A percentile compares a stretch with the other conserved stretches of the same genome.
phyloP scores from a whole-genome alignment of 495 filamentous ascomycete species.

The Penicillium ochrochloron region DNA sequence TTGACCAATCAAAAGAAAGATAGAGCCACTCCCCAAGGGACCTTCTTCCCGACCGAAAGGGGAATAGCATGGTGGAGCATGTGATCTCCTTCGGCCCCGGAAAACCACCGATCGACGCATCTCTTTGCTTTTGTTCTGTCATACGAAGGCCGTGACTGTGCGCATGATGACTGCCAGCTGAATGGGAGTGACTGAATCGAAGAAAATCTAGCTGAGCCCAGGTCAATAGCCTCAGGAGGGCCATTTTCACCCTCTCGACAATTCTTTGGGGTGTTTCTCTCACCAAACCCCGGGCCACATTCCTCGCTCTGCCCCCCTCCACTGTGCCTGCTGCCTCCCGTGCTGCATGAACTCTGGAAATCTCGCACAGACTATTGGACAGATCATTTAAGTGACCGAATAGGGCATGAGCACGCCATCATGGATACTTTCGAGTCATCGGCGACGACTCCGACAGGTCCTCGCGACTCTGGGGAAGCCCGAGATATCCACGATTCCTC shows the following conservation, averaged over 20 bases:
- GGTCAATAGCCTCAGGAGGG: neutral
- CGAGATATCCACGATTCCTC: slow-evolving; percentile 33
- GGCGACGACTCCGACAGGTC: slow-evolving; percentile 31
- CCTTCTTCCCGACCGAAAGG: neutral
- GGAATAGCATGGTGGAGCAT: slow-evolving; percentile 24
- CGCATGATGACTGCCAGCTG: slow-evolving; percentile 13
- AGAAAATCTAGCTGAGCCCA: neutral
- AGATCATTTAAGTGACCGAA: slow-evolving; percentile 18
- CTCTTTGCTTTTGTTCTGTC: slow-evolving; percentile 10
- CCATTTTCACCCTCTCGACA: neutral
- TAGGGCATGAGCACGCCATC: slow-evolving; percentile 43
- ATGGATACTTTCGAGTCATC: slow-evolving; percentile 44
- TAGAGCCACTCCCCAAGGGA: neutral
- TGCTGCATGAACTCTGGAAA: slow-evolving; percentile 22
- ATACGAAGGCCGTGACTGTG: neutral
- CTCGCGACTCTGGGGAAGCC: slow-evolving; percentile 15
- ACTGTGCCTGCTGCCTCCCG: slow-evolving; percentile 11
- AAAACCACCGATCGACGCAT: slow-evolving; percentile 20
- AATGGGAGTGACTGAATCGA: neutral
- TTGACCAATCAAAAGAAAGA: neutral
- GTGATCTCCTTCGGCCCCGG: slow-evolving; percentile 25
- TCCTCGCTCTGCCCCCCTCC: neutral
- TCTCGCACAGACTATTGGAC: slow-evolving; percentile 20
- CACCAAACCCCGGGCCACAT: neutral
- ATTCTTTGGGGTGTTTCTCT: neutral